Evolutionary conservation across 169 alveolate species (phyloP).

Genomic region (Toxoplasma gondii): DNA sequence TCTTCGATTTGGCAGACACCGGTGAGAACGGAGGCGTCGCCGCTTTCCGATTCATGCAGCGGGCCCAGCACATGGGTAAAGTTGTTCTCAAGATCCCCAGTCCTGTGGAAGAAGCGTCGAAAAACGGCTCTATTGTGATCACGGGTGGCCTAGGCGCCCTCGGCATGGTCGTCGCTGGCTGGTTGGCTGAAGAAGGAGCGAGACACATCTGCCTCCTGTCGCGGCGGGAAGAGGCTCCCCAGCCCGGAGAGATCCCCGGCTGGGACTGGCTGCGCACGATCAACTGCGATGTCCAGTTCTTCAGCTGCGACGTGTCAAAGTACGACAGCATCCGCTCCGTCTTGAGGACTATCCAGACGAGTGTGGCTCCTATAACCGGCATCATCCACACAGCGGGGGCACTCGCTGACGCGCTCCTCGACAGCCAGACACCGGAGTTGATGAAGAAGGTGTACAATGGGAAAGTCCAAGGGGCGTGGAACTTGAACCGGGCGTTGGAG

Average conservation of each 20-base stretch:
- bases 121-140: conserved; percentile 43
- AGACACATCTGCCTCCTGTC: conserved; percentile 69
- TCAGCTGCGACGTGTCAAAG: conserved; percentile 54
- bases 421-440: conserved; percentile 59
- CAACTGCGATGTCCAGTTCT: conserved; percentile 41
- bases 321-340: conserved; percentile 43
- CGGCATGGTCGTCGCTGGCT: conserved; percentile 70
- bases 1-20: conserved; percentile 59
- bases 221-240: conserved; percentile 47
- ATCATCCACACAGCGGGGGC: conserved; percentile 78
- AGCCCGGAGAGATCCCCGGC: conserved; percentile 21
- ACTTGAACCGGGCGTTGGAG: conserved; percentile 66
- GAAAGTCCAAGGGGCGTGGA: conserved; percentile 76
- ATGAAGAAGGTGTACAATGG: conserved; percentile 65
- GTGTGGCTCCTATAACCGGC: conserved; percentile 55
- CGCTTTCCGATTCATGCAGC: conserved; percentile 72
- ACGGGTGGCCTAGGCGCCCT: conserved; percentile 72
- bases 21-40: conserved; percentile 68
- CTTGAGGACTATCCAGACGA: conserved; percentile 28
- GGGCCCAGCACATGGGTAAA: conserved; percentile 73
- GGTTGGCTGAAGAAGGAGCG: conserved; percentile 77
- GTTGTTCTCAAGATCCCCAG: conserved; percentile 48
- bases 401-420: conserved; percentile 68
- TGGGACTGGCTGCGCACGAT: conserved; percentile 58
- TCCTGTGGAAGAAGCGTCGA: neutral